These are phyloP conservation scores for Leccinellum albellum DNA, from an alignment of 768 basidiomycete genomes.

Conservation along the genomic window DNA sequence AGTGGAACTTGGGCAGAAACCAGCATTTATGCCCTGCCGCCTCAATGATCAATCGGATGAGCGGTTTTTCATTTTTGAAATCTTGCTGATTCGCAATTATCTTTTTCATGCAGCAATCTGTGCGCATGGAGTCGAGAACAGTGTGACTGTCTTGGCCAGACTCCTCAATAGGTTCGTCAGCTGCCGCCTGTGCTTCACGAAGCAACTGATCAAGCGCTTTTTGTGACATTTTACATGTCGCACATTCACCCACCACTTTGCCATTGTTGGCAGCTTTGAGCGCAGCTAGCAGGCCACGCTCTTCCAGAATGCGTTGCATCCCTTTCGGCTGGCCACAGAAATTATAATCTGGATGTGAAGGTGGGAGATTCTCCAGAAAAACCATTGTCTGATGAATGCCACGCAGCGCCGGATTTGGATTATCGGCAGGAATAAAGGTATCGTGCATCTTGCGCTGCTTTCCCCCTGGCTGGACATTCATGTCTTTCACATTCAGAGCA, in stretches of 20 bases:
- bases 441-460: conserved; percentile 16
- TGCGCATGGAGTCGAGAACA: conserved; percentile 13
- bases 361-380: neutral
- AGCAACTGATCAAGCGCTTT: neutral
- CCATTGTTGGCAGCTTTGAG: neutral
- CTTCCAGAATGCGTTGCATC: conserved; percentile 18
- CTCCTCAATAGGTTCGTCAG: neutral
- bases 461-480: conserved; percentile 25
- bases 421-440: conserved; percentile 17
- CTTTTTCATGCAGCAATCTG: conserved; percentile 29
- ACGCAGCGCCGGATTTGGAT: neutral
- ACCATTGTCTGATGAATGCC: conserved; percentile 36
- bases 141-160: neutral
- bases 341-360: neutral
- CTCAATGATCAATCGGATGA: conserved; percentile 21
- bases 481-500: conserved; percentile 25
- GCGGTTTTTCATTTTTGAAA: conserved; percentile 20
- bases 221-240: neutral
- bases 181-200: neutral
- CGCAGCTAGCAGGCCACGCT: conserved; percentile 12
- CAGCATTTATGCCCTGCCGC: conserved; percentile 25
- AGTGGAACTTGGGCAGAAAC: conserved; percentile 21
- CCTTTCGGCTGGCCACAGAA: conserved; percentile 24
- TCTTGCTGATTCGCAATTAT: conserved; percentile 29
- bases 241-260: neutral